Conservation (phyloP, 208 protist genomes). For the Acanthamoeba castellanii region DNA sequence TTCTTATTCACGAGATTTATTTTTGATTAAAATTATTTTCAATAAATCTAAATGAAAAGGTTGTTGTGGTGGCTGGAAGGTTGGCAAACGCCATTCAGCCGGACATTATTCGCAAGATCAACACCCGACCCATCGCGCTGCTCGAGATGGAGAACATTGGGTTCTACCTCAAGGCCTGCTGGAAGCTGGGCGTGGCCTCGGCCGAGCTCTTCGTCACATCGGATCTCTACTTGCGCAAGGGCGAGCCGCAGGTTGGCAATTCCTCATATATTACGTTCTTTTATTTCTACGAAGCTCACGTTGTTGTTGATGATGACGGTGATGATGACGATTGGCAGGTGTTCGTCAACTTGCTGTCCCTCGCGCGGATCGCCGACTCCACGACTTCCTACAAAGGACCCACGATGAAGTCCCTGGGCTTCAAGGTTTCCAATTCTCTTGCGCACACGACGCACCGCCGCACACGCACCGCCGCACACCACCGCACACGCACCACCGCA, state of each 20-base stretch:
- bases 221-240: slow-evolving; percentile 78
- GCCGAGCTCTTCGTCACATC: slow-evolving; percentile 75
- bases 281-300: neutral
- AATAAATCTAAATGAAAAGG: neutral
- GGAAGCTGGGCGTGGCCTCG: slow-evolving; percentile 77
- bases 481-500: too few relatives aligned
- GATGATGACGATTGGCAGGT: neutral
- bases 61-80: neutral
- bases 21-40: neutral
- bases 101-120: slow-evolving; percentile 78
- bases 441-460: neutral
- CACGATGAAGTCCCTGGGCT: slow-evolving; percentile 37
- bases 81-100: slow-evolving; percentile 78
- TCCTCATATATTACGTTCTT: neutral
- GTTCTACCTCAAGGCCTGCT: slow-evolving; percentile 83
- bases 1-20: too few relatives aligned
- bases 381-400: slow-evolving; percentile 33
- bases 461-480: neutral
- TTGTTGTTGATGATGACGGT: too few relatives aligned
- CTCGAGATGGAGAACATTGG: slow-evolving; percentile 82
- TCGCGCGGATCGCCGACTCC: slow-evolving; percentile 48
- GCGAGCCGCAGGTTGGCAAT: neutral
- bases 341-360: slow-evolving; percentile 16
- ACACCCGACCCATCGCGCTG: slow-evolving; percentile 75
- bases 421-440: slow-evolving; percentile 6